Evolutionary conservation across 108 stramenopile species (phyloP), one percentile per base, ranked within the genome.

Genomic region (Skeletonema potamos): DNA sequence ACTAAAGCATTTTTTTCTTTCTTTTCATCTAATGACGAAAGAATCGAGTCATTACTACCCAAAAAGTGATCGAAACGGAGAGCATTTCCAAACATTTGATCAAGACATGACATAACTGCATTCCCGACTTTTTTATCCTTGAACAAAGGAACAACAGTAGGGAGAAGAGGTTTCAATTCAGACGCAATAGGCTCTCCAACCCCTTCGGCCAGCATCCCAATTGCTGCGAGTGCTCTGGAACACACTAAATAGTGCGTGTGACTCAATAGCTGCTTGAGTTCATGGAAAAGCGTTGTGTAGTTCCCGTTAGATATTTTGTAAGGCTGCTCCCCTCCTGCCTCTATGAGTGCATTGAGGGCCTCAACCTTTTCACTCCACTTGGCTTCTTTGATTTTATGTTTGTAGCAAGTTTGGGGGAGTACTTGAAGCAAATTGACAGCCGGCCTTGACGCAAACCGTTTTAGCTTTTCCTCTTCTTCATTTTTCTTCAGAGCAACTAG

Each of bases 301-400:
- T 89, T 89, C 81, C 61, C 6, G 85, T 84, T 2, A 87, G 89
- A 43, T 18, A 96, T 76, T 61, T 96, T 96, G 69, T 84, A 96
- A 24, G 95, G 95, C 64, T 87, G 82, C 72, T 93, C 86, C 3
- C 95, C 95, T 33, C 85, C 95, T 64, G 83, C 77, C 39, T 87
- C 76, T 20, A 96, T 41, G 6, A 89, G 72, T 46, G 85, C 73
- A 22, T 92, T 82, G 59, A 96, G 76, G 18, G 89, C 95, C n/a
- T 80, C 87, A 27, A 90, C 89, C 66, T 93, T 96, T 59, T 96
- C 89, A 13, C 81, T 83, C 95, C 95, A 96, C 66, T 96, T 96
- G 9, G 84, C 77, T 32, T 77, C 54, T 48, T 84, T 81, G 12
- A 96, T 74, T 46, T 87, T 84, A 6, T 73, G 55, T 3, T 76